A percentile compares a stretch with the other conserved stretches of the same genome.
These are phyloP conservation scores for Blastocystis sp. DNA, from an alignment of 352 stramenopile species.

Conservation along the genomic window DNA sequence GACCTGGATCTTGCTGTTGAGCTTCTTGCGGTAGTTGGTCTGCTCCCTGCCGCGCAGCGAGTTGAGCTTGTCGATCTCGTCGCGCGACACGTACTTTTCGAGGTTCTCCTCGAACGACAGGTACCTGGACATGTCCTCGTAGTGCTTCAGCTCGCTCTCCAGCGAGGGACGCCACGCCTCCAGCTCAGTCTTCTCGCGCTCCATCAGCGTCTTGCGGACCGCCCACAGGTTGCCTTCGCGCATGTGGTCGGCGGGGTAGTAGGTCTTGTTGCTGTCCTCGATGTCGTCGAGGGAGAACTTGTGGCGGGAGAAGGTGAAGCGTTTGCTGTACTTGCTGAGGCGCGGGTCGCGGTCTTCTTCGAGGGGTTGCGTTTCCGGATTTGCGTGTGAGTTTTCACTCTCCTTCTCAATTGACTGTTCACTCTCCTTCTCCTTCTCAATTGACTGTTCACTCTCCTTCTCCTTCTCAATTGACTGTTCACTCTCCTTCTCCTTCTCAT, in stretches of 20 bases:
- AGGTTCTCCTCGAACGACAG: background rate
- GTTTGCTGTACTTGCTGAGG: conserved; percentile 22
- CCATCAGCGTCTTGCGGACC: conserved; percentile 5
- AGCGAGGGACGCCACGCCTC: background rate
- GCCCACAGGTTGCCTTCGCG: conserved; percentile 25
- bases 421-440: background rate
- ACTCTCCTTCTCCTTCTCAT: conserved; percentile 5
- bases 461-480: background rate
- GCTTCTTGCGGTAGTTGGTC: background rate
- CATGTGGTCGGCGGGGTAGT: conserved; percentile 57
- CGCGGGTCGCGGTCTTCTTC: background rate
- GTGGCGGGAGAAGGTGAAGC: conserved; percentile 18
- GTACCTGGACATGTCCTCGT: conserved; percentile 7
- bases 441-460: background rate
- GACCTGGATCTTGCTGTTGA: background rate
- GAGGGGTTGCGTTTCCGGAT: background rate
- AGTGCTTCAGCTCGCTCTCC: background rate
- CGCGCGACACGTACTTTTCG: conserved; percentile 1
- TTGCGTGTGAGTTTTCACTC: background rate
- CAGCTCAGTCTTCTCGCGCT: background rate
- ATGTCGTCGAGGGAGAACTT: conserved; percentile 5
- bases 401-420: background rate
- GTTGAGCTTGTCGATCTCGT: background rate
- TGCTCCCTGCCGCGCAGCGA: background rate
- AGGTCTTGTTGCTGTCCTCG: conserved; percentile 23